phyloP scores from a whole-genome alignment of 2,329 filamentous ascomycete species.

The Pseudogymnoascus sp. region DNA sequence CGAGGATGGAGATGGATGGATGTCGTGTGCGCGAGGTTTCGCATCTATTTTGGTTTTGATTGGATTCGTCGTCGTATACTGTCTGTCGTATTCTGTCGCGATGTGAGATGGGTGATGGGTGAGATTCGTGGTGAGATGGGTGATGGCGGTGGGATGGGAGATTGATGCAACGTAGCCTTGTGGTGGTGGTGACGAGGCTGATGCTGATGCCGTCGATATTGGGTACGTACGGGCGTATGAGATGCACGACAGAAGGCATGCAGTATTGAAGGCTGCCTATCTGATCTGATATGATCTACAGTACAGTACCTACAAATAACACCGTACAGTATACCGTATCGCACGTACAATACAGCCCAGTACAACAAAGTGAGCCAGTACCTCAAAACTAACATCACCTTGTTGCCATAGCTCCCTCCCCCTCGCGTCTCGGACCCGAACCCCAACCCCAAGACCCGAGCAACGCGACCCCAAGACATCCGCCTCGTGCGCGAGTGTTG shows the following conservation, averaged over 20 bases:
- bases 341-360: not conserved
- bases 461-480: not conserved
- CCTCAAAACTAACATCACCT: not conserved
- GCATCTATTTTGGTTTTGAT: not conserved
- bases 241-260: not conserved
- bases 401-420: not conserved
- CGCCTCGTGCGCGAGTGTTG: not conserved
- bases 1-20: too few relatives aligned
- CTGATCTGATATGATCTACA: not conserved
- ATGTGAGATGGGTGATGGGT: not conserved
- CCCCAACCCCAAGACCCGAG: not conserved
- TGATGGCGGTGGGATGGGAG: not conserved
- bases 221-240: not conserved
- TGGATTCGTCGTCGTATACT: not conserved
- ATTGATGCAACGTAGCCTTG: not conserved
- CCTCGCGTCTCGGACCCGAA: not conserved
- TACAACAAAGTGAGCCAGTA: not conserved
- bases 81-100: not conserved
- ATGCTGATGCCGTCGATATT: not conserved
- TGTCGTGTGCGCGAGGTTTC: not conserved
- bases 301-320: not conserved
- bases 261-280: not conserved
- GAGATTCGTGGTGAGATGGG: not conserved
- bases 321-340: not conserved
- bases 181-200: not conserved